Conservation (phyloP, 2,329 filamentous ascomycete genomes). For the Cytospora piceae region DNA sequence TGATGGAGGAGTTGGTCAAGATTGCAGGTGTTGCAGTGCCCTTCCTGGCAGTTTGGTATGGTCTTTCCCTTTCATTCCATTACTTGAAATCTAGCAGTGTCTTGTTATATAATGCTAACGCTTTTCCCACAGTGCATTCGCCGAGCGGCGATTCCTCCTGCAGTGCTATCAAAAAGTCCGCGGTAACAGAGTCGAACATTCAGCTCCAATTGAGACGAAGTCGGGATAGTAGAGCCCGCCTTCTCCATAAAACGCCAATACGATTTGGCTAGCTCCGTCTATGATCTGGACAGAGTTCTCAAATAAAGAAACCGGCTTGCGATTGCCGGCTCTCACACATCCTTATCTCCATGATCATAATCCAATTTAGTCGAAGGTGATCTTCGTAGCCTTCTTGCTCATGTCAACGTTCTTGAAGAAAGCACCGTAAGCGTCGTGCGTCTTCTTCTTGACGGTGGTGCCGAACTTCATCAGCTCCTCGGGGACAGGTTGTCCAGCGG, state of each 20-base stretch:
- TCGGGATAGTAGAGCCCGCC: not conserved
- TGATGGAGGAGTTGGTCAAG: slow-evolving; percentile 46
- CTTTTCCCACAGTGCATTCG: slow-evolving; percentile 48
- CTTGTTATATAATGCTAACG: slow-evolving; percentile 38
- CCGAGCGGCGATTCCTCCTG: slow-evolving; percentile 58
- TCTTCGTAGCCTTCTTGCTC: slow-evolving; percentile 85
- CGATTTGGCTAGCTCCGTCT: not conserved
- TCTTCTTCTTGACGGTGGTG: slow-evolving; percentile 98
- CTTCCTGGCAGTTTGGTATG: slow-evolving; percentile 64
- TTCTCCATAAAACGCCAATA: not conserved
- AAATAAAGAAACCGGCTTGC: not conserved
- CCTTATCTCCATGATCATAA: not conserved
- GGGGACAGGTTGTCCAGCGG: slow-evolving; percentile 88
- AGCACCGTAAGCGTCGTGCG: slow-evolving; percentile 89
- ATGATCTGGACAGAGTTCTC: not conserved
- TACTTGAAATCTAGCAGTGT: slow-evolving; percentile 29
- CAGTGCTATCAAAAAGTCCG: slow-evolving; percentile 53
- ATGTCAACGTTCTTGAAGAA: slow-evolving; percentile 92
- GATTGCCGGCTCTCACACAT: not conserved
- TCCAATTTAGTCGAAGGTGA: slow-evolving; percentile 74
- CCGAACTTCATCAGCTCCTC: slow-evolving; percentile 93
- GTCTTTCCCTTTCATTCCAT: slow-evolving; percentile 34
- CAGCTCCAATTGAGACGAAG: slow-evolving; percentile 11
- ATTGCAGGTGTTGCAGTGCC: slow-evolving; percentile 54
- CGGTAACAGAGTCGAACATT: slow-evolving; percentile 31